Conservation (phyloP, 441 rosid genomes). For the Croton setiger region DNA sequence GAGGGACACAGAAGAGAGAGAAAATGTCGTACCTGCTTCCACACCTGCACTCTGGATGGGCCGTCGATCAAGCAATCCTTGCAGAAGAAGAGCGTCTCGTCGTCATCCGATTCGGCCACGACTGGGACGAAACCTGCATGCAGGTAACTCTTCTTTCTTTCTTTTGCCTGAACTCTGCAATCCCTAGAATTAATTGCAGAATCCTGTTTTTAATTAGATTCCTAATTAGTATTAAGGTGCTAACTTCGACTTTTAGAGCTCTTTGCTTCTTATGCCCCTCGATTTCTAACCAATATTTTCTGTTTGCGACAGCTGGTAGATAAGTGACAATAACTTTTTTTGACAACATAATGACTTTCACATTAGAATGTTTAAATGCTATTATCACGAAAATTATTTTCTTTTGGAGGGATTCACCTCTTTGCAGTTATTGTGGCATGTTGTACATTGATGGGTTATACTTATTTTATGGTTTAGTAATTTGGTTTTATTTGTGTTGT, state of each 20-base stretch:
- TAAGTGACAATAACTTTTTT: too few relatives aligned
- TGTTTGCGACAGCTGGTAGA: too few relatives aligned
- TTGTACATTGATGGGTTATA: not conserved
- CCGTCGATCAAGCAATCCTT: conserved; percentile 78
- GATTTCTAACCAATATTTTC: too few relatives aligned
- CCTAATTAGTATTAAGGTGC: not conserved
- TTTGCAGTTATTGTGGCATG: not conserved
- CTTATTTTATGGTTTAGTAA: not conserved
- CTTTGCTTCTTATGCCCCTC: not conserved
- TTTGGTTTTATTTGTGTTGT: not conserved
- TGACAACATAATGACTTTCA: too few relatives aligned
- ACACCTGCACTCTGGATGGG: conserved; percentile 90
- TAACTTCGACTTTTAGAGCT: not conserved
- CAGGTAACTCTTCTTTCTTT: conserved; percentile 38
- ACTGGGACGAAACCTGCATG: conserved; percentile 97
- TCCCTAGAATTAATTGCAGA: not conserved
- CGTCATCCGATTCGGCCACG: conserved; percentile 85
- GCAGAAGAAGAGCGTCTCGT: conserved; percentile 87
- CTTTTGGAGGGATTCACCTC: too few relatives aligned
- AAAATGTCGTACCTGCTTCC: conserved; percentile 78
- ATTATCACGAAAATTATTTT: too few relatives aligned
- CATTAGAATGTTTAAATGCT: too few relatives aligned
- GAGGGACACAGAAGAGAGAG: conserved; percentile 3
- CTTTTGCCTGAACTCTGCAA: not conserved
- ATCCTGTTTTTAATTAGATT: not conserved